Percentiles rank a stretch among this genome's conserved stretches.
phyloP scores from a whole-genome alignment of 2,329 filamentous ascomycete species.

The Colletotrichum liriopes region DNA sequence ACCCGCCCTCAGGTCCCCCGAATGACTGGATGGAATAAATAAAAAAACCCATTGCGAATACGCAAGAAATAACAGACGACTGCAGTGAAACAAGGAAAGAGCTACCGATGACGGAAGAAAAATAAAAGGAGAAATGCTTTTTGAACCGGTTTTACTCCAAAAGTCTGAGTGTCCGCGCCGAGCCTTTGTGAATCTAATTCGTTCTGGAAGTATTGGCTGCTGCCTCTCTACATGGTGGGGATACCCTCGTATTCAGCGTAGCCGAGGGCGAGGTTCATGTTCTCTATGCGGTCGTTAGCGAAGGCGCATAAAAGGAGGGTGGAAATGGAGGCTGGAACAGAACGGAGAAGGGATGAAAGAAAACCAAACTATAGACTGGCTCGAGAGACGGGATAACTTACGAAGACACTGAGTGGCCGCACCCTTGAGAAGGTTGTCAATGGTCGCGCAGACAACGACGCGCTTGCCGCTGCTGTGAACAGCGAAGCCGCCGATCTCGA shows the following conservation, averaged over 20 bases:
- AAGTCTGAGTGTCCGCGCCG: constrained; percentile 40
- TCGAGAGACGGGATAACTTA: constrained; percentile 64
- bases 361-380: neutral
- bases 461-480: constrained; percentile 91
- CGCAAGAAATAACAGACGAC: neutral
- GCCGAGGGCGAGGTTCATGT: constrained; percentile 93
- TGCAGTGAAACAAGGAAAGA: constrained; percentile 7
- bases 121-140: constrained; percentile 33
- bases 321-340: neutral
- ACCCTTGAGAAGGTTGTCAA: constrained; percentile 95
- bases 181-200: constrained; percentile 36
- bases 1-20: constrained; percentile 1
- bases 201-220: constrained; percentile 10
- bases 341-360: neutral
- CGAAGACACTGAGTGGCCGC: constrained; percentile 93
- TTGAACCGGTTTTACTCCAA: constrained; percentile 42
- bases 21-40: neutral
- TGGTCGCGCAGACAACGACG: constrained; percentile 93
- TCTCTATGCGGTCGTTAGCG: constrained; percentile 68
- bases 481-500: constrained; percentile 96
- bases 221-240: constrained; percentile 64
- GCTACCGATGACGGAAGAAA: neutral
- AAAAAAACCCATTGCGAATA: neutral
- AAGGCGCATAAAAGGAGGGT: neutral
- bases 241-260: constrained; percentile 93